Evolutionary conservation across 2,329 filamentous ascomycete species (phyloP).

Genomic region (Aureobasidium sp.): DNA sequence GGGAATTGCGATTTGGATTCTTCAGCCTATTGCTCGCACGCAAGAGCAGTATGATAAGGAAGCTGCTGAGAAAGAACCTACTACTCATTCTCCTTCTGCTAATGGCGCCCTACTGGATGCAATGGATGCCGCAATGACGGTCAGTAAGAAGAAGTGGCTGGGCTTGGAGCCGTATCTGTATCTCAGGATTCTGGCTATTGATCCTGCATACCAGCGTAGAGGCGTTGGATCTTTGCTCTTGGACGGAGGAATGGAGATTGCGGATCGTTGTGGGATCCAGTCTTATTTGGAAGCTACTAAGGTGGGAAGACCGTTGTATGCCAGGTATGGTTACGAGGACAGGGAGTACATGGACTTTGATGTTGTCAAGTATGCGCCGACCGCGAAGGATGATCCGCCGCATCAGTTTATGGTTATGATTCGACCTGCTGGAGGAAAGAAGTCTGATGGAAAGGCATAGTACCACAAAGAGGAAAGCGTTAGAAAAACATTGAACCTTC

Average conservation of each 20-base stretch:
- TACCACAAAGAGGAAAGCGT: no score
- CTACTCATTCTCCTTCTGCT: constrained; percentile 14
- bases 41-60: constrained; percentile 19
- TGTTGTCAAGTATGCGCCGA: not conserved
- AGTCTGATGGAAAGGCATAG: not conserved
- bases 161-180: constrained; percentile 21
- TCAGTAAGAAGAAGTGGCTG: constrained; percentile 19
- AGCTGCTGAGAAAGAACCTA: constrained; percentile 14
- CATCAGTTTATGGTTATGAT: constrained; percentile 6
- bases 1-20: constrained; percentile 18
- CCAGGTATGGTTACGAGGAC: constrained; percentile 24
- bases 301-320: constrained; percentile 31
- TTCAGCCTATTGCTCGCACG: constrained; percentile 20
- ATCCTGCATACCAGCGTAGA: constrained; percentile 31
- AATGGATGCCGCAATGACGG: constrained; percentile 15
- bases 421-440: not conserved
- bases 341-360: constrained; percentile 17
- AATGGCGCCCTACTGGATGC: constrained; percentile 16
- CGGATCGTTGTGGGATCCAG: constrained; percentile 30
- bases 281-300: constrained; percentile 33
- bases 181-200: constrained; percentile 27
- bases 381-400: constrained; percentile 13
- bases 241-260: constrained; percentile 32
- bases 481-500: no score
- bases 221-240: constrained; percentile 32